These are phyloP conservation scores for Mycosphaerella arachidis DNA, from an alignment of 2,329 filamentous ascomycete species.

Conservation along the genomic window DNA sequence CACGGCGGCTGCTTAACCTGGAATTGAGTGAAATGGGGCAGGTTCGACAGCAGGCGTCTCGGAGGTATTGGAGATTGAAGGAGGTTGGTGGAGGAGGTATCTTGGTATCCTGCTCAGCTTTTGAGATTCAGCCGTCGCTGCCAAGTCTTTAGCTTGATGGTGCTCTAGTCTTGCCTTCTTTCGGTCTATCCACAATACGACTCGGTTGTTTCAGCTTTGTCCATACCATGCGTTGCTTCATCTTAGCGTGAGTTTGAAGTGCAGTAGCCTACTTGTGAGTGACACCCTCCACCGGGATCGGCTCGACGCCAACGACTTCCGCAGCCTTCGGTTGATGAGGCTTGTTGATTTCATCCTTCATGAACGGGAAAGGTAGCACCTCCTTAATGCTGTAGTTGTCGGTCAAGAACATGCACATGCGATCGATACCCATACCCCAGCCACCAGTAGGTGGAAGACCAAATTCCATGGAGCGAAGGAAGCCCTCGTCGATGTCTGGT, in stretches of 20 bases:
- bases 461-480: constrained; percentile 84
- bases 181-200: not conserved
- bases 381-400: constrained; percentile 96
- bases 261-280: constrained; percentile 7
- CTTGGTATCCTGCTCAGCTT: not conserved
- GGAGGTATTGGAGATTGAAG: not conserved
- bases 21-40: too few relatives aligned
- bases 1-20: not conserved
- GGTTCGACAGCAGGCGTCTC: not conserved
- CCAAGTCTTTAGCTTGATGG: not conserved
- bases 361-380: constrained; percentile 93
- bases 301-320: constrained; percentile 58
- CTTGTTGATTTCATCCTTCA: constrained; percentile 68
- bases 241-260: not conserved
- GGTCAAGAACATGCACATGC: constrained; percentile 91
- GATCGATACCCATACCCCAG: constrained; percentile 91
- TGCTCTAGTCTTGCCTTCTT: too few relatives aligned
- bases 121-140: not conserved
- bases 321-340: constrained; percentile 50
- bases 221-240: not conserved
- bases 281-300: constrained; percentile 54
- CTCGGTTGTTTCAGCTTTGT: not conserved
- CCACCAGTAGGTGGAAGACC: constrained; percentile 90
- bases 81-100: not conserved
- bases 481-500: constrained; percentile 92